Evolutionary conservation across 441 rosid species (phyloP).

Genomic region (Erodium moschatum): DNA sequence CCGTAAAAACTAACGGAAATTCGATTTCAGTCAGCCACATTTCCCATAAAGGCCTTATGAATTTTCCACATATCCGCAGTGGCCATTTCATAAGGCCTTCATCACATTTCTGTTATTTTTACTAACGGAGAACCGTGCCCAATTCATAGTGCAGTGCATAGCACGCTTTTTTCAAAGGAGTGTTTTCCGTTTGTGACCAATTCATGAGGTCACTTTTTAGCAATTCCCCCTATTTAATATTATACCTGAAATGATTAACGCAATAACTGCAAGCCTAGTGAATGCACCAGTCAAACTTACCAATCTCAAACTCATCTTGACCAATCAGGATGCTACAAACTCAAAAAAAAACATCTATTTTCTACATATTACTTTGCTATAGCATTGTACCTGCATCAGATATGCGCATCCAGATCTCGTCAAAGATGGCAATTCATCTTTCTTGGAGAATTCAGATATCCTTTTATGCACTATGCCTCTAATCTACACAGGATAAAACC

Average conservation of each 20-base stretch:
- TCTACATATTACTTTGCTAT: not conserved
- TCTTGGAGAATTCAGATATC: conserved; percentile 82
- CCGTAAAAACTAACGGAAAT: too few relatives aligned
- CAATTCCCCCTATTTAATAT: not conserved
- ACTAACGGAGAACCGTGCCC: too few relatives aligned
- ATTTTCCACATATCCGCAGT: too few relatives aligned
- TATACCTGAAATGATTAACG: not conserved
- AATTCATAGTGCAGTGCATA: too few relatives aligned
- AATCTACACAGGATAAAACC: conserved; percentile 39
- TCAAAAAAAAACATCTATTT: not conserved
- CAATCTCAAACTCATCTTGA: not conserved
- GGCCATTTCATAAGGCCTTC: too few relatives aligned
- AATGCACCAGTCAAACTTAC: not conserved
- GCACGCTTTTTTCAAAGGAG: too few relatives aligned
- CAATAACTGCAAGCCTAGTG: not conserved
- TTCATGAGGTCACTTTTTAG: too few relatives aligned
- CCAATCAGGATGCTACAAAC: not conserved
- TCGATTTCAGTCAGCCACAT: too few relatives aligned
- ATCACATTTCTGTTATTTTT: too few relatives aligned
- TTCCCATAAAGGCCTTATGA: too few relatives aligned
- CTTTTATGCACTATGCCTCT: conserved; percentile 89
- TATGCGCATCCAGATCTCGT: conserved; percentile 98
- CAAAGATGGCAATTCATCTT: conserved; percentile 83
- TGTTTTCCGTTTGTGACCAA: too few relatives aligned
- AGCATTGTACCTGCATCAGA: conserved; percentile 66